Conservation (phyloP, 73 alveolate species). For the Paramecium octaurelia region DNA sequence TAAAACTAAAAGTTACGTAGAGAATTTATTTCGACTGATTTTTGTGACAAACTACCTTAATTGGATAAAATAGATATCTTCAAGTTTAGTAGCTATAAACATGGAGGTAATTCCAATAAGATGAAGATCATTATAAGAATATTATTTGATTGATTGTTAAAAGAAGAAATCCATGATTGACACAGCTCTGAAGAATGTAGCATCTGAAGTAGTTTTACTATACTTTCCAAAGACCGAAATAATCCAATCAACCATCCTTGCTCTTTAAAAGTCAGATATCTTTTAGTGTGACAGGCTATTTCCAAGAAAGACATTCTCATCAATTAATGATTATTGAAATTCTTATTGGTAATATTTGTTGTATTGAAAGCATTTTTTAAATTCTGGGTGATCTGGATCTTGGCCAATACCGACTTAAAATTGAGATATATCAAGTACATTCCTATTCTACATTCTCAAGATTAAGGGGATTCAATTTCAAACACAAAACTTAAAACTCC, state of each 20-base stretch:
- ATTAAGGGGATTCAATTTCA: not conserved
- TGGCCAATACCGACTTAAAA: not conserved
- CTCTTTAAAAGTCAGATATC: constrained; percentile 68
- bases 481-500: not conserved
- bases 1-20: not conserved
- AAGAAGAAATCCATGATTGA: constrained; percentile 80
- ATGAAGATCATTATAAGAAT: constrained; percentile 53
- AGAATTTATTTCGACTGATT: constrained; percentile 32
- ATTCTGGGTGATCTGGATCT: not conserved
- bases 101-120: constrained; percentile 84
- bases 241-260: constrained; percentile 97
- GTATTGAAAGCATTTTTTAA: not conserved
- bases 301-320: constrained; percentile 30
- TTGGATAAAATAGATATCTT: constrained; percentile 69
- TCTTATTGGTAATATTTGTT: not conserved
- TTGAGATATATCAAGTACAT: not conserved
- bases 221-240: constrained; percentile 85
- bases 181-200: constrained; percentile 84
- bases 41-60: not conserved
- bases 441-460: not conserved
- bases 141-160: constrained; percentile 43
- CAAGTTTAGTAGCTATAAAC: constrained; percentile 83
- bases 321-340: not conserved
- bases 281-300: constrained; percentile 55
- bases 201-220: constrained; percentile 59